Evolutionary conservation across 805 yeast species (phyloP), one percentile per base, ranked within the genome.

Genomic region (Wickerhamomyces rabaulensis): DNA sequence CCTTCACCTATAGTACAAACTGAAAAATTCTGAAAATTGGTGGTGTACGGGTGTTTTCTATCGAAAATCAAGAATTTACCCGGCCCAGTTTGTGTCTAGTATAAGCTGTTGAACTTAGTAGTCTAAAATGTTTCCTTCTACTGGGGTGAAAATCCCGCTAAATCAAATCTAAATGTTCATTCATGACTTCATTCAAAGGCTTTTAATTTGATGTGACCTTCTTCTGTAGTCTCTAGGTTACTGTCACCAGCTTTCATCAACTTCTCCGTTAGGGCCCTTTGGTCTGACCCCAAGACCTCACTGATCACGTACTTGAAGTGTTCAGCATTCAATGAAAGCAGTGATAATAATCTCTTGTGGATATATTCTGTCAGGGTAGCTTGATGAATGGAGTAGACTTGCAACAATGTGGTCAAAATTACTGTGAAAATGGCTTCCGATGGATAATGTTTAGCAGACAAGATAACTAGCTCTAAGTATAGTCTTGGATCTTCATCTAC

Each of bases 171-270:
- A n/a, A n/a, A n/a, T n/a, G 27, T 25, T 25, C 7, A 8, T 25
- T 10, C 7, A 25, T 10, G 9, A 25, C 7, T 8, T 45, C 39
- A 57, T 31, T 49, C 75, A 58, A 81, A 81, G 1, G 74, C 67
- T 56, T 78, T 80, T 43, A 81, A 62, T 53, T 76, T 69, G 48
- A 81, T 80, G 45, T 74, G 79, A 1, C 61, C 52, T n/a, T 51
- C 46, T 15, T 42, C 21, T 4, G 17, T 52, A n/a, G 52, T 55
- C 40, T 55, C 52, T 15, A 47, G 46, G 44, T 44, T 46, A 20
- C 44, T 52, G 44, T 52, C 47, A 49, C 68, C 58, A 21, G 58
- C 44, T 51, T 75, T 68, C 43, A 76, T 74, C 61, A 80, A 53
- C 29, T 56, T 58, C 60, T 79, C 74, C 39, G 81, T 59, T 29